Conservation (phyloP, 768 basidiomycete genomes). For the Lepiota venenata region DNA sequence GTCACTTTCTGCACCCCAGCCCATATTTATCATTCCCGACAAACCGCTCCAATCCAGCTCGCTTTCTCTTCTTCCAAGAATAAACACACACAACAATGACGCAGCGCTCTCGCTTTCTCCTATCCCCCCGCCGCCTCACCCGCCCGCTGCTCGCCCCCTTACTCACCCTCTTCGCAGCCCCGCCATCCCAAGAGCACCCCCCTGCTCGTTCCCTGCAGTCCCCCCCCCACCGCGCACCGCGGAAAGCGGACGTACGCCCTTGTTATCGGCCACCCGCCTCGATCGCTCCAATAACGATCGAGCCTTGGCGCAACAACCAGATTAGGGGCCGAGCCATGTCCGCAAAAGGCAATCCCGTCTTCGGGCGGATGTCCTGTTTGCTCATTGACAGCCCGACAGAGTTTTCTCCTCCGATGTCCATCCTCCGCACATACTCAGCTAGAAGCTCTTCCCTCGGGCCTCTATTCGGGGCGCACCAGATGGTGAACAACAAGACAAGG, state of each 20-base stretch:
- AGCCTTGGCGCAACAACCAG: not conserved
- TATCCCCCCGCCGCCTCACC: not conserved
- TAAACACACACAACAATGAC: slow-evolving; percentile 6
- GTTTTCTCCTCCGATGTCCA: not conserved
- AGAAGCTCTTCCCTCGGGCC: not conserved
- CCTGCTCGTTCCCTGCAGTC: not conserved
- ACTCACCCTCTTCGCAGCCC: not conserved
- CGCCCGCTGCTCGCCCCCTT: not conserved
- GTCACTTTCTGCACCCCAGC: not conserved
- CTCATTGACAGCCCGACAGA: not conserved
- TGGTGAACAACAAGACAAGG: too few species aligned
- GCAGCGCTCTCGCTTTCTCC: slow-evolving; percentile 1
- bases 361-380: not conserved
- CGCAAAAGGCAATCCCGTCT: not conserved
- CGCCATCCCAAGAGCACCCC: not conserved
- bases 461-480: not conserved
- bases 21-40: slow-evolving; percentile 9
- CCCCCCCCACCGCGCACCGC: not conserved
- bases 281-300: not conserved
- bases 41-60: slow-evolving; percentile 1
- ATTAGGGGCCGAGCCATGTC: not conserved
- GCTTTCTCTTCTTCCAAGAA: not conserved
- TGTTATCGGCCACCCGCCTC: not conserved
- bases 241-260: not conserved
- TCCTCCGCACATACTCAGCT: not conserved